Conservation (phyloP, 1,284 basidiomycete genomes). For the Phaffia rhodozyma region DNA sequence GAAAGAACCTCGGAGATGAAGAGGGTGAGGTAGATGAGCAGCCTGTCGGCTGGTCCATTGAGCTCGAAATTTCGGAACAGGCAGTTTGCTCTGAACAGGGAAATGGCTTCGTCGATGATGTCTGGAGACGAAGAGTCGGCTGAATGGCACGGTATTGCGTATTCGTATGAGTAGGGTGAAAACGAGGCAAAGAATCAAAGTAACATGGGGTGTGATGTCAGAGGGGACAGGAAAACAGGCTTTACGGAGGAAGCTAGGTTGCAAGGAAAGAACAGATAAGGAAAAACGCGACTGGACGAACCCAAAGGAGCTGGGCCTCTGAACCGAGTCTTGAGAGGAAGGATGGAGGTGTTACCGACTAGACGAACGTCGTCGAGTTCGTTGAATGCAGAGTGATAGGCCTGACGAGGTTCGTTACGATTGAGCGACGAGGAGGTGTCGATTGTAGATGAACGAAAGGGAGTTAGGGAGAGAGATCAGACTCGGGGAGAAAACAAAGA, state of each 20-base stretch:
- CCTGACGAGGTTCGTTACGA: constrained; percentile 41
- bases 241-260: background rate
- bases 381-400: constrained; percentile 93
- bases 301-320: constrained; percentile 73
- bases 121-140: constrained; percentile 70
- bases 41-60: constrained; percentile 92
- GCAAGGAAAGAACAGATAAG: constrained; percentile 15
- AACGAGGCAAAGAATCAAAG: background rate
- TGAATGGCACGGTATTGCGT: constrained; percentile 18
- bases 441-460: too few species aligned
- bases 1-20: constrained; percentile 95
- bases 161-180: background rate
- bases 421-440: background rate
- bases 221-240: background rate
- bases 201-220: background rate
- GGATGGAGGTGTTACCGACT: constrained; percentile 79
- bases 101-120: constrained; percentile 91
- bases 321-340: constrained; percentile 82
- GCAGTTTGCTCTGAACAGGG: constrained; percentile 97
- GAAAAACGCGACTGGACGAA: constrained; percentile 41
- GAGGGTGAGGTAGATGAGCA: constrained; percentile 94
- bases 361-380: constrained; percentile 67
- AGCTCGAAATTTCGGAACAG: constrained; percentile 99
- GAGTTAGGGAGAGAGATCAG: too few species aligned
- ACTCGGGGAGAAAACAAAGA: too few species aligned